Conservation (phyloP, 768 basidiomycete genomes). For the Leccinum ochraceum region DNA sequence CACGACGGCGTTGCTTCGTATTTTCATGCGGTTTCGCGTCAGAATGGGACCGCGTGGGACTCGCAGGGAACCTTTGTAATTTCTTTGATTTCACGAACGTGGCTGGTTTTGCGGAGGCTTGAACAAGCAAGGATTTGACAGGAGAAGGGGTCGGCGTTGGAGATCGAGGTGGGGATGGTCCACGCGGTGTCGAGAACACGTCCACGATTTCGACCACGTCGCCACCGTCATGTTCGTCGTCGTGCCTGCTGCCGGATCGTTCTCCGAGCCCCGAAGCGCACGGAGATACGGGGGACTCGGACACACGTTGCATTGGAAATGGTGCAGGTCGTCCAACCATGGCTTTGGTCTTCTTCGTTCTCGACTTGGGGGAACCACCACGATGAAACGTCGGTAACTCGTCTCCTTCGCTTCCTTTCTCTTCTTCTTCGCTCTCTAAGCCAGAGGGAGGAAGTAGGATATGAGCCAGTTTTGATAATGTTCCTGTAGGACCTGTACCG, state of each 20-base stretch:
- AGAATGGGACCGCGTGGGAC: slow-evolving; percentile 8
- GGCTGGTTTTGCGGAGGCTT: not conserved
- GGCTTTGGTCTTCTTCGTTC: not conserved
- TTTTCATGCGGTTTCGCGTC: not conserved
- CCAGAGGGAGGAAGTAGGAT: slow-evolving; percentile 10
- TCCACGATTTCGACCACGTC: slow-evolving; percentile 17
- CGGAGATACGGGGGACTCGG: not conserved
- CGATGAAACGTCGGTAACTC: slow-evolving; percentile 24
- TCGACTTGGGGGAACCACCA: slow-evolving; percentile 11
- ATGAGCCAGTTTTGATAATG: slow-evolving; percentile 18
- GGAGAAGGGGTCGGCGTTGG: slow-evolving; percentile 23
- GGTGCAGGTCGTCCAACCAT: slow-evolving; percentile 12
- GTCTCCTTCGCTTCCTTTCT: slow-evolving; percentile 11
- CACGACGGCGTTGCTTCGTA: slow-evolving; percentile 3
- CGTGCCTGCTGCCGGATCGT: not conserved
- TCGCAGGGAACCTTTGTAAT: slow-evolving; percentile 11
- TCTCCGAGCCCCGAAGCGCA: not conserved
- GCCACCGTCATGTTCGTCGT: not conserved
- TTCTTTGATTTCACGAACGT: not conserved
- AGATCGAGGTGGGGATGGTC: slow-evolving; percentile 23
- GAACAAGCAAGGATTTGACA: not conserved
- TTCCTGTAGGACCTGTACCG: not conserved
- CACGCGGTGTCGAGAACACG: slow-evolving; percentile 24
- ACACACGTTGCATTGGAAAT: slow-evolving; percentile 29
- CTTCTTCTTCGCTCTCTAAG: slow-evolving; percentile 16